Evolutionary conservation across 23 red algal species (phyloP), one percentile per base, ranked within the genome.

Genomic region (Gracilaria domingensis): DNA sequence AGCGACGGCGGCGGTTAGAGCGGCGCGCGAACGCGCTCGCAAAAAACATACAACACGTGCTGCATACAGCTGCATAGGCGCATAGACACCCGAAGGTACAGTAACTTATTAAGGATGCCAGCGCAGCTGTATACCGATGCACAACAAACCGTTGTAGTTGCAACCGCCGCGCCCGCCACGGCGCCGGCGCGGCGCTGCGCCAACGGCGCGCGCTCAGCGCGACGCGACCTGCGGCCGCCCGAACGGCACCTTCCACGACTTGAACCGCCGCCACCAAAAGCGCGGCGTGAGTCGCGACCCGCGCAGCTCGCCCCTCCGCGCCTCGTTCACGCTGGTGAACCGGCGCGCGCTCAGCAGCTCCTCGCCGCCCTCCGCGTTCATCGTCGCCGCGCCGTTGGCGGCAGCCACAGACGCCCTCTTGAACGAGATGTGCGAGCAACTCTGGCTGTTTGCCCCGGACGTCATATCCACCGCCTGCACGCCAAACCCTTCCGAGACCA

Each of bases 401-500:
- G 60, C 25, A 18, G 60, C n/a, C 24, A 25, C 60, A 3, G 60
- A 26, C 60, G 60, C 60, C 16, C 64, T 38, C 13, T 69, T 69
- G 32, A 69, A 69, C 64, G 64, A 69, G 4, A 69, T 0, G 17
- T 36, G 64, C 33, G 64, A 69, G 64, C 64, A 69, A 17, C 64
- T 69, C 0, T 69, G 64, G 32, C 64, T 69, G 16, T 20, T 37
- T 14, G 7, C 64, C 24, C 21, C 59, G 24, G 23, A 62, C 16
- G 8, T 5, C 0, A 36, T 14, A 13, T 18, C 64, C 2, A 37
- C 33, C 29, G 64, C 64, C 1, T 34, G 29, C 26, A 18, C 64
- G 14, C 32, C 4, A 0, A 37, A 36, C 64, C 2, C 64, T 8
- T 69, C 32, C 30, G 64, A 65, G 26, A 30, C 60, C 9, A 30